These are phyloP conservation scores for Mycena pura DNA, from an alignment of 768 basidiomycete species.

Conservation along the genomic window DNA sequence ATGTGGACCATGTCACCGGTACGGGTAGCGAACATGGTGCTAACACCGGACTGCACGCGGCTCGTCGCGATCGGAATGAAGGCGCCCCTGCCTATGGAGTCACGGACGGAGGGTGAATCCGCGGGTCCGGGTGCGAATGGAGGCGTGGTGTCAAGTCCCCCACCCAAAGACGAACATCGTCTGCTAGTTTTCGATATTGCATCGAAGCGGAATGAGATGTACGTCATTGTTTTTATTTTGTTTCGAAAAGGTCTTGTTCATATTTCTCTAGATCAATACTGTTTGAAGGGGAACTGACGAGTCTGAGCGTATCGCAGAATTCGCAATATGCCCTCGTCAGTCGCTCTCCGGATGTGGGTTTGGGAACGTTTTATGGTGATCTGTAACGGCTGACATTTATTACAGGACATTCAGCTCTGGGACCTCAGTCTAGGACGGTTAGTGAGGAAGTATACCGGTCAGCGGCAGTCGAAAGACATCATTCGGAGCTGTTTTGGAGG, in stretches of 20 bases:
- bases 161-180: conserved; percentile 56
- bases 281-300: conserved; percentile 83
- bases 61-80: conserved; percentile 87
- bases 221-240: conserved; percentile 39
- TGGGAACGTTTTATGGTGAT: conserved; percentile 12
- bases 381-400: conserved; percentile 25
- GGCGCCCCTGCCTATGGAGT: conserved; percentile 29
- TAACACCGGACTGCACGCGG: conserved; percentile 84
- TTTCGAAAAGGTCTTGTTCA: background rate
- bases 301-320: conserved; percentile 85
- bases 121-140: conserved; percentile 32
- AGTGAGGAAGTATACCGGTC: conserved; percentile 84
- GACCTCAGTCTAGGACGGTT: conserved; percentile 74
- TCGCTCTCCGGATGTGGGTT: conserved; percentile 82
- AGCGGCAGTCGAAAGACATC: conserved; percentile 82
- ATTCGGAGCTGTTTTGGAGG: conserved; percentile 96
- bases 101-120: conserved; percentile 43
- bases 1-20: conserved; percentile 75
- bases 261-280: conserved; percentile 58
- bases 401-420: conserved; percentile 90
- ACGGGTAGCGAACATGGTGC: conserved; percentile 85
- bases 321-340: conserved; percentile 89
- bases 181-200: conserved; percentile 81
- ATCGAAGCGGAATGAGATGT: conserved; percentile 74
- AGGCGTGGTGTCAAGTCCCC: conserved; percentile 38